These are phyloP conservation scores for Hermanozyma aechmeae DNA, from an alignment of 805 yeast genomes.

Conservation along the genomic window DNA sequence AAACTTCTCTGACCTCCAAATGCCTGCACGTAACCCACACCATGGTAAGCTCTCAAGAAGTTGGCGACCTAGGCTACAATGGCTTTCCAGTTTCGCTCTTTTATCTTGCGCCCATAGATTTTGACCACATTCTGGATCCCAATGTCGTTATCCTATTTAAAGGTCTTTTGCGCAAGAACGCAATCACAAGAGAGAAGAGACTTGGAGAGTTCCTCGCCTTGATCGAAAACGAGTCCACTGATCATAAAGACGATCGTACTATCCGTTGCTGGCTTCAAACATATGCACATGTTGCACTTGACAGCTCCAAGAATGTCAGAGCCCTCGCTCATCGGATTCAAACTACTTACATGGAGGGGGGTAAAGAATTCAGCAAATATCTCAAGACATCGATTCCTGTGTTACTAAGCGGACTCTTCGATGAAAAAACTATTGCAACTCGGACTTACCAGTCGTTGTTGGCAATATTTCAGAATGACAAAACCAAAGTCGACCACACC, in stretches of 20 bases:
- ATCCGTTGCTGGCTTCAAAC: slow-evolving; percentile 68
- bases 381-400: slow-evolving; percentile 65
- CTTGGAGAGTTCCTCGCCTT: slow-evolving; percentile 40
- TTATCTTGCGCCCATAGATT: slow-evolving; percentile 73
- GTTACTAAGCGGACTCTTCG: slow-evolving; percentile 66
- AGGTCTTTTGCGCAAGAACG: slow-evolving; percentile 67
- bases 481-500: slow-evolving; percentile 36
- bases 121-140: slow-evolving; percentile 24
- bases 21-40: neutral
- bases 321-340: slow-evolving; percentile 56
- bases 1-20: neutral
- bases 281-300: slow-evolving; percentile 72
- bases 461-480: slow-evolving; percentile 47
- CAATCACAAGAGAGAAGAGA: slow-evolving; percentile 80
- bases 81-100: slow-evolving; percentile 36
- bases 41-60: neutral
- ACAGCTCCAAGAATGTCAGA: slow-evolving; percentile 60
- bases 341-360: slow-evolving; percentile 31
- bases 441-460: slow-evolving; percentile 39
- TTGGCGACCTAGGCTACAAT: slow-evolving; percentile 12
- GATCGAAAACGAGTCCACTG: slow-evolving; percentile 16
- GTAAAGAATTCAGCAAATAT: slow-evolving; percentile 52
- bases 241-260: slow-evolving; percentile 38
- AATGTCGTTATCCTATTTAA: slow-evolving; percentile 61
- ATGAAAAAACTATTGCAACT: slow-evolving; percentile 55